Evolutionary conservation across 192 early-diverging fungal species (phyloP).

Genomic region (Backusella parvicylindrica): DNA sequence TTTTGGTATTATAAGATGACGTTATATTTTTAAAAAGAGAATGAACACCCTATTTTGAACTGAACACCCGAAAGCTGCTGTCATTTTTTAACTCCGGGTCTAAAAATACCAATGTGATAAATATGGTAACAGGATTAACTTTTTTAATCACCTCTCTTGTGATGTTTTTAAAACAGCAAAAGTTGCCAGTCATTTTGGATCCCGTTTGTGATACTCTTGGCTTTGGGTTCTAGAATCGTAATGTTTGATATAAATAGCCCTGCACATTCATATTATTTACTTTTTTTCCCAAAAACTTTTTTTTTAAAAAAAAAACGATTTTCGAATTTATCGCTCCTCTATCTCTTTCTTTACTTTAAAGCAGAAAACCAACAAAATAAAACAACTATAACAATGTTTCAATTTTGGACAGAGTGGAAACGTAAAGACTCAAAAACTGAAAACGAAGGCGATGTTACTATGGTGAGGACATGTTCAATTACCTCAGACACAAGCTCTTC

Average conservation of each 20-base stretch:
- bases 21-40: neutral
- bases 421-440: conserved; percentile 2
- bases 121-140: neutral
- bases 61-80: neutral
- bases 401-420: conserved; percentile 16
- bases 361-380: neutral
- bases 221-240: neutral
- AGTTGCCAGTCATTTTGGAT: neutral
- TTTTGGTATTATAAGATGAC: neutral
- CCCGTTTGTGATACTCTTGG: neutral
- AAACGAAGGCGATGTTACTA: neutral
- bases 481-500: conserved; percentile 1
- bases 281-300: neutral
- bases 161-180: neutral
- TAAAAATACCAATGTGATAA: neutral
- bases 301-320: neutral
- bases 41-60: neutral
- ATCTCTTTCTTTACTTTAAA: neutral
- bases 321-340: neutral
- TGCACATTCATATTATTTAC: neutral
- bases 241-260: neutral
- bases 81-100: conserved; percentile 1
- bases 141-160: neutral
- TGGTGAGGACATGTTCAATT: conserved; percentile 6
- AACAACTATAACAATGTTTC: neutral